Percentiles rank a stretch among this genome's conserved stretches.
Evolutionary conservation across 306 rosid genomes (phyloP).

Genomic region (Rosa rugosa): DNA sequence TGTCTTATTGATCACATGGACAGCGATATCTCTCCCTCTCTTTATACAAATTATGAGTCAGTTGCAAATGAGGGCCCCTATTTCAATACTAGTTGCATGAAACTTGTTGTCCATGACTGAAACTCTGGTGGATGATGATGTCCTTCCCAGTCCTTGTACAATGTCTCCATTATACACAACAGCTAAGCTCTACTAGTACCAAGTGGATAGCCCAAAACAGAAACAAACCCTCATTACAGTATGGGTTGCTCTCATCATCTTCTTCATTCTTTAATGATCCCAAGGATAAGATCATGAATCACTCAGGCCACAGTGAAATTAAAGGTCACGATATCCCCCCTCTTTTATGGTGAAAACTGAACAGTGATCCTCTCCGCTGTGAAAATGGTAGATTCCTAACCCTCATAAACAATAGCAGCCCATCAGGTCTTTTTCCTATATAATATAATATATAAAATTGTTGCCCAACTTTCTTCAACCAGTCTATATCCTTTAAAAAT

Average conservation of each 20-base stretch:
- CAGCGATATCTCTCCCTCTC: neutral
- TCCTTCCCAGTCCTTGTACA: neutral
- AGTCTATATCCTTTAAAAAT: neutral
- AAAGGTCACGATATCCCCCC: neutral
- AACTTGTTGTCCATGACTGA: neutral
- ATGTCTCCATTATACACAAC: constrained; percentile 3
- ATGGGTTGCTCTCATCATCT: neutral
- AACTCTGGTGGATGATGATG: neutral
- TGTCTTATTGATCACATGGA: neutral
- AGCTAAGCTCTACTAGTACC: neutral
- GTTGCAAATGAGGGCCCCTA: neutral
- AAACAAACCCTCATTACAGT: neutral
- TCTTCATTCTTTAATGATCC: neutral
- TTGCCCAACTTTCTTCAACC: neutral
- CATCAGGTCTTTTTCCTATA: neutral
- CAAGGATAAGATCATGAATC: neutral
- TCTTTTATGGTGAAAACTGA: neutral
- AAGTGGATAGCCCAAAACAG: neutral
- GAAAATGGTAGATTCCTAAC: neutral
- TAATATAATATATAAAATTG: neutral
- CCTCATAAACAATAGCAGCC: neutral
- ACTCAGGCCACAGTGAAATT: neutral
- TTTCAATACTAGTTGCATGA: neutral
- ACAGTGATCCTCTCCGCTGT: neutral
- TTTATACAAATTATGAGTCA: neutral